phyloP scores from a whole-genome alignment of 495 filamentous ascomycete species.

The Chaetomium fimeti region DNA sequence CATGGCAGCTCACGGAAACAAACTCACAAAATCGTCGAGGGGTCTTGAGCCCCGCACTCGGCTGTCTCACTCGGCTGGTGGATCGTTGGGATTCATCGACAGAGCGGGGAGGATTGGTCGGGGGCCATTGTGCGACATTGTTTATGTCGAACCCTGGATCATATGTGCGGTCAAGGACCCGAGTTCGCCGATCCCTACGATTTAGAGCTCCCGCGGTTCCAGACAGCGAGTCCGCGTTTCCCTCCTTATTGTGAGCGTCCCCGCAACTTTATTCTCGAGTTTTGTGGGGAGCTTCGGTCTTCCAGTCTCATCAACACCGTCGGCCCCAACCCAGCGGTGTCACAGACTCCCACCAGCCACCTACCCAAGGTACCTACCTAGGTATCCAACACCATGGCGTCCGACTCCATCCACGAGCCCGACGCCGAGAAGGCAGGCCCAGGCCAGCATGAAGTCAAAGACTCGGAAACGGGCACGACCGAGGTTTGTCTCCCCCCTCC shows the following conservation, averaged over 20 bases:
- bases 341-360: not conserved
- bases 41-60: not conserved
- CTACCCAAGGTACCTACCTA: no score
- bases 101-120: not conserved
- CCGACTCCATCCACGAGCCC: not conserved
- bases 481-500: not conserved
- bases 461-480: not conserved
- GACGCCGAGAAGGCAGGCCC: constrained; percentile 5
- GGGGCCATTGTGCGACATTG: not conserved
- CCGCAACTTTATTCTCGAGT: not conserved
- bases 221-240: not conserved
- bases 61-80: not conserved
- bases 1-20: not conserved
- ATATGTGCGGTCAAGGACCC: not conserved
- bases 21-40: not conserved
- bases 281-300: not conserved
- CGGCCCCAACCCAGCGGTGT: not conserved
- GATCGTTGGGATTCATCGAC: not conserved
- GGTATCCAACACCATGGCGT: not conserved
- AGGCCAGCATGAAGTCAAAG: not conserved
- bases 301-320: not conserved
- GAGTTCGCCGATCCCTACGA: not conserved
- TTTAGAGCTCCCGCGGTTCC: not conserved
- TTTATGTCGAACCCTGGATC: not conserved
- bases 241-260: not conserved